Evolutionary conservation across 129 eudicot species (phyloP).

Genomic region (Tagetes erecta): DNA sequence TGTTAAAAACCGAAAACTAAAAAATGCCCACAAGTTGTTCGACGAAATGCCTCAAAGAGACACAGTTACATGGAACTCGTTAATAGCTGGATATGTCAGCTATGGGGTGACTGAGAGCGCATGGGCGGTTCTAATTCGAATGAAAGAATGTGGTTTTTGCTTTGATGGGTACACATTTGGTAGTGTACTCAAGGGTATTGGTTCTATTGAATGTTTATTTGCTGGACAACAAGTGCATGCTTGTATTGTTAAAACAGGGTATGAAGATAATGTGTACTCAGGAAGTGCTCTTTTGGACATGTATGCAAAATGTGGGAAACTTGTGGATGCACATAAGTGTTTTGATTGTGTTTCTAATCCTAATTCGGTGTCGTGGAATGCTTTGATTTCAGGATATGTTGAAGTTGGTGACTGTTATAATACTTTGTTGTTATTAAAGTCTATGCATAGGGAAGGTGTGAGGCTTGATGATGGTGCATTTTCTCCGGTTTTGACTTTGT

Average conservation of each 20-base stretch:
- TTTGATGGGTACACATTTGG: conserved; percentile 75
- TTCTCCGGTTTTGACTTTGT: conserved; percentile 74
- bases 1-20: conserved; percentile 47
- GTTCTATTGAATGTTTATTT: conserved; percentile 33
- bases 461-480: conserved; percentile 74
- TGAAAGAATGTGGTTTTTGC: conserved; percentile 52
- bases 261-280: conserved; percentile 55
- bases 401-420: conserved; percentile 38
- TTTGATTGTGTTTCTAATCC: conserved; percentile 51
- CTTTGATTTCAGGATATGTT: conserved; percentile 71
- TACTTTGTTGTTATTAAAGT: conserved; percentile 44
- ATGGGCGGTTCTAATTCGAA: conserved; percentile 57
- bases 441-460: conserved; percentile 59
- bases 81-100: conserved; percentile 69
- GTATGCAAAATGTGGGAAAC: conserved; percentile 76
- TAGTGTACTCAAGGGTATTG: conserved; percentile 80
- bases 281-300: conserved; percentile 85
- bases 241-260: conserved; percentile 54
- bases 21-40: conserved; percentile 66
- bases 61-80: conserved; percentile 76
- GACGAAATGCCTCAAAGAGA: conserved; percentile 76
- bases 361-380: conserved; percentile 81
- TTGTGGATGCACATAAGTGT: conserved; percentile 66
- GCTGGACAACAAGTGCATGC: conserved; percentile 70
- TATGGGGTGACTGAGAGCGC: conserved; percentile 43